These are phyloP conservation scores for Quercus phellos DNA, from an alignment of 331 rosid genomes.

Conservation along the genomic window DNA sequence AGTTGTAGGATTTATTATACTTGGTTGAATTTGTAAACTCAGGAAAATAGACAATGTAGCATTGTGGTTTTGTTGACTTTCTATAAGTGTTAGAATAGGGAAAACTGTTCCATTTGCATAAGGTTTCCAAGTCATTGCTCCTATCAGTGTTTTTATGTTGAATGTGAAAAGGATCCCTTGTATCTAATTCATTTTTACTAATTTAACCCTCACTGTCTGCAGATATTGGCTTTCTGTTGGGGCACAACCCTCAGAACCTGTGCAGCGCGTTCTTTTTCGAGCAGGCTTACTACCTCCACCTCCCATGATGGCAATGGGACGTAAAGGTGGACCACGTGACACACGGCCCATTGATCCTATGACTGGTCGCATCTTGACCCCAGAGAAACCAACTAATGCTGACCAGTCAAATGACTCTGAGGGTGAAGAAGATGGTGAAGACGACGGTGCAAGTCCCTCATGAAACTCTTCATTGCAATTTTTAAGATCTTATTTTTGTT, in stretches of 20 bases:
- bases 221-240: conserved; percentile 98
- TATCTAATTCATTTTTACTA: neutral
- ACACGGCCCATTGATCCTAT: conserved; percentile 61
- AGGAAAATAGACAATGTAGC: too few species aligned
- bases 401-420: conserved; percentile 20
- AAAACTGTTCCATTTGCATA: neutral
- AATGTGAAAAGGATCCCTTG: neutral
- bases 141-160: neutral
- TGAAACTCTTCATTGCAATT: conserved; percentile 27
- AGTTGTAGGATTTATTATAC: too few species aligned
- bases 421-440: conserved; percentile 30
- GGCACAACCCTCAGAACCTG: conserved; percentile 91
- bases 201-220: neutral
- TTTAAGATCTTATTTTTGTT: conserved; percentile 12
- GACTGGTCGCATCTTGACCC: conserved; percentile 45
- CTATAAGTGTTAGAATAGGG: neutral
- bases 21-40: too few species aligned
- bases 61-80: neutral
- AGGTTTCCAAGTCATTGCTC: neutral
- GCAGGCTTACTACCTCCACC: conserved; percentile 86
- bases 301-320: conserved; percentile 80
- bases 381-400: conserved; percentile 31
- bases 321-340: conserved; percentile 76
- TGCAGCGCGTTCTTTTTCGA: conserved; percentile 72
- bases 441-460: conserved; percentile 5